phyloP scores from a whole-genome alignment of 164 flowering plant genomes.

The Stephania cephalantha region DNA sequence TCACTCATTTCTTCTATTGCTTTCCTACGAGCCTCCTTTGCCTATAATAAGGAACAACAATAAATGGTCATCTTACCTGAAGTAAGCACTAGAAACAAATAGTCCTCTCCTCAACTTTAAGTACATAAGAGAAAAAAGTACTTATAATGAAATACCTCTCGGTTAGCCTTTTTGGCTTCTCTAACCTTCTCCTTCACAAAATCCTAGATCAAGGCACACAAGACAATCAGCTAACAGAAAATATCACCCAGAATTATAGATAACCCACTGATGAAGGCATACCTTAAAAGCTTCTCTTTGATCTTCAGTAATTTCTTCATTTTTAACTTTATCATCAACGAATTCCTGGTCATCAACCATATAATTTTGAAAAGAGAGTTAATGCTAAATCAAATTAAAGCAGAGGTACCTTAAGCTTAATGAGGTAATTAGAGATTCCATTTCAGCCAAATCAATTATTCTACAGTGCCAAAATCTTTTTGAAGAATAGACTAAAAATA shows the following conservation, averaged over 20 bases:
- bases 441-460: not conserved
- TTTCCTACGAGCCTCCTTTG: constrained; percentile 74
- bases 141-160: constrained; percentile 44
- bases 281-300: constrained; percentile 87
- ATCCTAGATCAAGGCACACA: constrained; percentile 36
- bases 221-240: not conserved
- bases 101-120: not conserved
- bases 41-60: constrained; percentile 34
- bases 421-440: not conserved
- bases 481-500: no score
- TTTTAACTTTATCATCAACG: constrained; percentile 51
- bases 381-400: not conserved
- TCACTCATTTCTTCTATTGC: constrained; percentile 72
- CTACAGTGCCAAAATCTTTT: no score
- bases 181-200: constrained; percentile 75
- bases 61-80: not conserved
- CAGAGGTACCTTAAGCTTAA: not conserved
- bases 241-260: not conserved
- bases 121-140: not conserved
- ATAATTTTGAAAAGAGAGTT: not conserved
- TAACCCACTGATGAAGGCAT: not conserved
- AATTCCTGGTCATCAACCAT: constrained; percentile 50
- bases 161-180: constrained; percentile 73
- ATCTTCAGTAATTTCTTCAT: constrained; percentile 57
- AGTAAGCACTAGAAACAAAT: not conserved